phyloP scores from a whole-genome alignment of 2,329 filamentous ascomycete genomes.

The Penicillium sp. region DNA sequence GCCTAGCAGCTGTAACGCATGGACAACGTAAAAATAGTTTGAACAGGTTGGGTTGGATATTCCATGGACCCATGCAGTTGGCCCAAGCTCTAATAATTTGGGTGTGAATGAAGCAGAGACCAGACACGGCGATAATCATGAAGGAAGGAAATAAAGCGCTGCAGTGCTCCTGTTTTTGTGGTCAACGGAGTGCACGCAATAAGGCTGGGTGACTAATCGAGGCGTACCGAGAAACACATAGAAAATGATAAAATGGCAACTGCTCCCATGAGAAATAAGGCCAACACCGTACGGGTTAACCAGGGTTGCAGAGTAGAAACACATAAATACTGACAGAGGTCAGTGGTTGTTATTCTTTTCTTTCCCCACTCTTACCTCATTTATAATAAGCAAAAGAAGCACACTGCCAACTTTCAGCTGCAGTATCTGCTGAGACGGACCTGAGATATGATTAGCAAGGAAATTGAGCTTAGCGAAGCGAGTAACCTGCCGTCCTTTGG shows the following conservation, averaged over 20 bases:
- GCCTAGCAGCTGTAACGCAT: slow-evolving; percentile 1
- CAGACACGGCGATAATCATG: slow-evolving; percentile 2
- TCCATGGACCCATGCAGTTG: slow-evolving; percentile 4
- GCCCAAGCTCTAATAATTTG: slow-evolving; percentile 7
- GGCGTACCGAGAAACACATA: slow-evolving; percentile 3
- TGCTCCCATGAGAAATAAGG: not conserved
- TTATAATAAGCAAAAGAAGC: no score
- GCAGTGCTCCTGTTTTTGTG: slow-evolving; percentile 1
- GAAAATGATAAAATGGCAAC: slow-evolving; percentile 6
- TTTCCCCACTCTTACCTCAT: no score
- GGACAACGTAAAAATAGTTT: slow-evolving; percentile 4
- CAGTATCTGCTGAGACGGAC: no score
- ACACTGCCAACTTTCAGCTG: no score
- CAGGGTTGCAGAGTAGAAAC: no score
- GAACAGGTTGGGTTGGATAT: slow-evolving; percentile 5
- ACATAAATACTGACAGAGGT: no score
- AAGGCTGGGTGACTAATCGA: not conserved
- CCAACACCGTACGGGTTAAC: not conserved
- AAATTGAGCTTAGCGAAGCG: not conserved
- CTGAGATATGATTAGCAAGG: not conserved
- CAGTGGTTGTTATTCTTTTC: no score
- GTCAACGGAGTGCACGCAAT: not conserved
- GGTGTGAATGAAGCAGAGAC: slow-evolving; percentile 5
- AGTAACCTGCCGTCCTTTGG: not conserved
- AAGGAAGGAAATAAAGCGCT: slow-evolving; percentile 3